phyloP scores from a whole-genome alignment of 2,329 filamentous ascomycete genomes.

The Mycocentrospora acerina region DNA sequence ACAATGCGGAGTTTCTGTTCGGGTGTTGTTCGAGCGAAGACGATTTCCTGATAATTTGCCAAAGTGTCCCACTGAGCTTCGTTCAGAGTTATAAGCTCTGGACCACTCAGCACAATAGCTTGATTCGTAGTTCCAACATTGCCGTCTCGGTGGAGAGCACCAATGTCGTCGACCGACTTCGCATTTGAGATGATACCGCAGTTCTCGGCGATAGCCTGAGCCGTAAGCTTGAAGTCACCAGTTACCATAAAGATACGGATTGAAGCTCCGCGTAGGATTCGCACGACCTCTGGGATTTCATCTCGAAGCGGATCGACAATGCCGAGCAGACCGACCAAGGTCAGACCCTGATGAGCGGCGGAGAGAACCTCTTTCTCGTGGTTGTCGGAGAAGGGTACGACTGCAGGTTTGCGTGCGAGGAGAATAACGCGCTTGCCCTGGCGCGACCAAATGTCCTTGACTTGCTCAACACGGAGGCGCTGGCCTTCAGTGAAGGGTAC shows the following conservation, averaged over 20 bases:
- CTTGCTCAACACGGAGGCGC: constrained; percentile 53
- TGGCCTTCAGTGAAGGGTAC: constrained; percentile 50
- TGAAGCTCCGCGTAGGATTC: constrained; percentile 67
- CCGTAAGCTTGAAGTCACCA: constrained; percentile 75
- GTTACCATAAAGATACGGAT: constrained; percentile 83
- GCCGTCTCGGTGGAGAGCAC: constrained; percentile 49
- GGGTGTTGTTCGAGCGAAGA: constrained; percentile 71
- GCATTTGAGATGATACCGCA: constrained; percentile 68
- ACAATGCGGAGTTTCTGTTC: constrained; percentile 81
- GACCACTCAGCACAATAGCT: constrained; percentile 38
- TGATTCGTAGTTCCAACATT: constrained; percentile 24
- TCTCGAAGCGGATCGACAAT: constrained; percentile 62
- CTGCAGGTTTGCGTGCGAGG: constrained; percentile 62
- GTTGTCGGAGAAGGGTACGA: constrained; percentile 45
- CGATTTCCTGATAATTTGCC: constrained; percentile 67
- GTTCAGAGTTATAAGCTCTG: constrained; percentile 63
- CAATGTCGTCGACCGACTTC: constrained; percentile 54
- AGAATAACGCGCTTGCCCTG: constrained; percentile 69
- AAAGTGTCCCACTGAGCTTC: constrained; percentile 70
- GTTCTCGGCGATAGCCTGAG: constrained; percentile 69
- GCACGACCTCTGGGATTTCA: constrained; percentile 60
- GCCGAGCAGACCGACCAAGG: constrained; percentile 58
- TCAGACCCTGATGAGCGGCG: constrained; percentile 53
- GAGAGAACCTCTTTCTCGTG: constrained; percentile 61
- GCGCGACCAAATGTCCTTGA: constrained; percentile 69